Evolutionary conservation across 129 eudicot genomes (phyloP), one percentile per base, ranked within the genome.

Genomic region (Calendula officinalis): DNA sequence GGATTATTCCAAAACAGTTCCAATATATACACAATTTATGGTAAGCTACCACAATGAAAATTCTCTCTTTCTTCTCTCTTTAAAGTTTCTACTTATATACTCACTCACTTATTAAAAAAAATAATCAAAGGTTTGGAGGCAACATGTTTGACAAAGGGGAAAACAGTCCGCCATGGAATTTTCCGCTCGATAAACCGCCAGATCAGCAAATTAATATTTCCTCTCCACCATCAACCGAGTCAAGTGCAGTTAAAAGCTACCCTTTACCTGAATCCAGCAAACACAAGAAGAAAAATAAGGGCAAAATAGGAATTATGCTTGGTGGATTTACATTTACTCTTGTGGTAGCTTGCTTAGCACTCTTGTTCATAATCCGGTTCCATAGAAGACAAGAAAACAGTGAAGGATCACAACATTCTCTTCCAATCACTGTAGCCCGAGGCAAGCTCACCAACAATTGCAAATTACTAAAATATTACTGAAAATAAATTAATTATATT

Each of bases 1-100:
- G 97, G 55, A 75, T 90, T 33, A 81, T 90, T 72, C 97, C 97
- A 5, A 78, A 71, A 68, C 76, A 84, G 6, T 90, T 90, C 71
- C 89, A 90, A 60, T 48, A 27, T 33, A 84, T 90, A 57, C 77
- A 60, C 50, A 84, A 82, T 71, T 74, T 90, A 62, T 77, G 97
- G 97, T 86, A 69, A n/a, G n/a, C n/a, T n/a, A n/a, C n/a, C n/a
- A n/a, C n/a, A n/a, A 55, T 8, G 9, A 41, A 27, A 22, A 5
- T 5, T 45, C 7, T 32, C 33, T 62, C 38, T 10, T 47, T 27
- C 8, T 6, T 17, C 56, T 39, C 11, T 42, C 13, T 53, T 43
- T 35, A 14, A 34, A 17, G 7, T 67, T 48, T 17, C 39, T 41
- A 2, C 30, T 8, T 63, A 27, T 49, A 14, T 56, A n/a, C n/a